These are phyloP conservation scores for Psidium guajava DNA, from an alignment of 345 rosid species.

Conservation along the genomic window DNA sequence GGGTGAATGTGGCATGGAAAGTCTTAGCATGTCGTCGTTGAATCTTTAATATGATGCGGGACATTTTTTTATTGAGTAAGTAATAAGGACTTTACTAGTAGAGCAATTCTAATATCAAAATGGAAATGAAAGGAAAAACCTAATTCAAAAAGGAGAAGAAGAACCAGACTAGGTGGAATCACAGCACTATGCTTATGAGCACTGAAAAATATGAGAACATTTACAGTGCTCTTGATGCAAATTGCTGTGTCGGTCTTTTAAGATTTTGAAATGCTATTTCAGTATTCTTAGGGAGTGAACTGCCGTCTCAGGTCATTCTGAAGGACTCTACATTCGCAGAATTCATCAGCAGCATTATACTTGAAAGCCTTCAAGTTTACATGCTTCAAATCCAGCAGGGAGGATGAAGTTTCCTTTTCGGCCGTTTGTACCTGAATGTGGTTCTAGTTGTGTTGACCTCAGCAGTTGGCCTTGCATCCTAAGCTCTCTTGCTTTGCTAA, in stretches of 20 bases:
- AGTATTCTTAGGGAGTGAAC: background rate
- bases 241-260: background rate
- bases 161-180: background rate
- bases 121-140: background rate
- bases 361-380: background rate
- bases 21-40: background rate
- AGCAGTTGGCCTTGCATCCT: background rate
- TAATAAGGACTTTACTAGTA: background rate
- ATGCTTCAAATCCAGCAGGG: background rate
- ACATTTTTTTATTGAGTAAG: background rate
- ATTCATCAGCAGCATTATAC: background rate
- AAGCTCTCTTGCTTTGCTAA: background rate
- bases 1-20: background rate
- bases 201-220: background rate
- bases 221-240: background rate
- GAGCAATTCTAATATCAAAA: background rate
- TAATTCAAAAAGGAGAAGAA: background rate
- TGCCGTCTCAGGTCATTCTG: background rate
- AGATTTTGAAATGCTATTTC: background rate
- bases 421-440: no score
- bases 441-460: no score
- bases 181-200: background rate
- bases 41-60: background rate
- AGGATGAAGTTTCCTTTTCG: no score
- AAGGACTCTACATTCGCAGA: background rate